Evolutionary conservation across 768 basidiomycete genomes (phyloP).

Genomic region (Hericium alpestre): DNA sequence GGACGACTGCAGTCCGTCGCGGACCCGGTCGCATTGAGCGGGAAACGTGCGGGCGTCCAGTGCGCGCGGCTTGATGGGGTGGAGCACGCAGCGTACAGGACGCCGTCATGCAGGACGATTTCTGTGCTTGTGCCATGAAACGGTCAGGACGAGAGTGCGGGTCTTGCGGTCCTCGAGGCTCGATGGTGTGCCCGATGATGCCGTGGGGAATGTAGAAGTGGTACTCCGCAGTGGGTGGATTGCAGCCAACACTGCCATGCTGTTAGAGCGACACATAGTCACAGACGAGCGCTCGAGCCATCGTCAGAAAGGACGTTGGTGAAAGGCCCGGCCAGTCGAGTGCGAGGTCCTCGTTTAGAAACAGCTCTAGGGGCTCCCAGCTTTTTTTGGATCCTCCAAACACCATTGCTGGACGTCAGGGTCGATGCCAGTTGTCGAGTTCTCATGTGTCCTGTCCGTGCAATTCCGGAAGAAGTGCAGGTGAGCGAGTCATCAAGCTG

Average conservation of each 20-base stretch:
- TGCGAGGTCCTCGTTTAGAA: too few relatives aligned
- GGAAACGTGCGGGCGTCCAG: slow-evolving; percentile 41
- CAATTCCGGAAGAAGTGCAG: too few relatives aligned
- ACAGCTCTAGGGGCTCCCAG: too few relatives aligned
- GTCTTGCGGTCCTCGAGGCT: slow-evolving; percentile 32
- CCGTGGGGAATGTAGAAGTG: slow-evolving; percentile 37
- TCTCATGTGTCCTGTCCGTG: too few relatives aligned
- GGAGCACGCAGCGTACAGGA: slow-evolving; percentile 57
- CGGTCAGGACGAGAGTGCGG: too few relatives aligned
- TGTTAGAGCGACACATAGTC: background rate
- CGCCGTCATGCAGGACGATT: slow-evolving; percentile 46
- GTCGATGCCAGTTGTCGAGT: too few relatives aligned
- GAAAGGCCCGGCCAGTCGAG: too few relatives aligned
- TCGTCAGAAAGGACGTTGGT: background rate
- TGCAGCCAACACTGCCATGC: too few relatives aligned
- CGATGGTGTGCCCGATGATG: slow-evolving; percentile 29
- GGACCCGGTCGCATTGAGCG: slow-evolving; percentile 27
- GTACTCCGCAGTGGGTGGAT: slow-evolving; percentile 37
- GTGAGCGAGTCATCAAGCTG: too few relatives aligned
- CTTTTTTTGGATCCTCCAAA: too few relatives aligned
- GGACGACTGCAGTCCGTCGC: slow-evolving; percentile 40
- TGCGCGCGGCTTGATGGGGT: slow-evolving; percentile 32
- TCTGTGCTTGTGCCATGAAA: too few relatives aligned
- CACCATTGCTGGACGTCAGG: too few relatives aligned
- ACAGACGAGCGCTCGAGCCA: background rate